These are phyloP conservation scores for Boletus sp. DNA, from an alignment of 768 basidiomycete genomes.

Conservation along the genomic window DNA sequence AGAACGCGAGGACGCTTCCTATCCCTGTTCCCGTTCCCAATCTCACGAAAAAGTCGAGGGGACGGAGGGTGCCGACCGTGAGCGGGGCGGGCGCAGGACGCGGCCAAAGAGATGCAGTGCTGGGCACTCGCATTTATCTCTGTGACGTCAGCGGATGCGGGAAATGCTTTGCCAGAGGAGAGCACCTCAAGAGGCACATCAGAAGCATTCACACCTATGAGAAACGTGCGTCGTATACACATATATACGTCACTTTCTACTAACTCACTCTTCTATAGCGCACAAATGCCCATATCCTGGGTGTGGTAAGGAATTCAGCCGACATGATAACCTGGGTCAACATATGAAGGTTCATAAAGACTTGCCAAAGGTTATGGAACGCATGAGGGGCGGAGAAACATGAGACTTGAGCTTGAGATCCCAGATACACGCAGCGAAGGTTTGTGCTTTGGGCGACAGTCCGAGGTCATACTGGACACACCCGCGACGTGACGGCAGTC, in stretches of 20 bases:
- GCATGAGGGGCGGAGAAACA: constrained; percentile 21
- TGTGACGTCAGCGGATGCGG: constrained; percentile 83
- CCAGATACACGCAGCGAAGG: constrained; percentile 10
- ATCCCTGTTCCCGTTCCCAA: constrained; percentile 65
- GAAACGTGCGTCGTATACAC: constrained; percentile 61
- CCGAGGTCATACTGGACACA: constrained; percentile 22
- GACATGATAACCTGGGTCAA: constrained; percentile 86
- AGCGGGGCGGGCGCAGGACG: constrained; percentile 29
- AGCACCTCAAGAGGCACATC: constrained; percentile 89
- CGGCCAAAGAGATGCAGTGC: constrained; percentile 36
- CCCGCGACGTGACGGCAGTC: constrained; percentile 23
- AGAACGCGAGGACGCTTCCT: constrained; percentile 43
- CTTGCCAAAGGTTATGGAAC: constrained; percentile 29
- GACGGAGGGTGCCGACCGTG: constrained; percentile 61
- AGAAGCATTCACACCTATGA: constrained; percentile 89
- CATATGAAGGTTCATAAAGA: constrained; percentile 80
- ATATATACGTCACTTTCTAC: constrained; percentile 3
- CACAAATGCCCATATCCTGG: constrained; percentile 77
- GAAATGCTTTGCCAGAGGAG: constrained; percentile 84
- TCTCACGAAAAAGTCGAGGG: constrained; percentile 69
- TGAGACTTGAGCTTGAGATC: constrained; percentile 10
- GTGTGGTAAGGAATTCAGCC: constrained; percentile 81
- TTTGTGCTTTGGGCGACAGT: constrained; percentile 15
- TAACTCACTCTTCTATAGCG: constrained; percentile 43
- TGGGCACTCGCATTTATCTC: constrained; percentile 55